phyloP scores from a whole-genome alignment of 2,329 filamentous ascomycete species.

The Domatiomyces globalis region DNA sequence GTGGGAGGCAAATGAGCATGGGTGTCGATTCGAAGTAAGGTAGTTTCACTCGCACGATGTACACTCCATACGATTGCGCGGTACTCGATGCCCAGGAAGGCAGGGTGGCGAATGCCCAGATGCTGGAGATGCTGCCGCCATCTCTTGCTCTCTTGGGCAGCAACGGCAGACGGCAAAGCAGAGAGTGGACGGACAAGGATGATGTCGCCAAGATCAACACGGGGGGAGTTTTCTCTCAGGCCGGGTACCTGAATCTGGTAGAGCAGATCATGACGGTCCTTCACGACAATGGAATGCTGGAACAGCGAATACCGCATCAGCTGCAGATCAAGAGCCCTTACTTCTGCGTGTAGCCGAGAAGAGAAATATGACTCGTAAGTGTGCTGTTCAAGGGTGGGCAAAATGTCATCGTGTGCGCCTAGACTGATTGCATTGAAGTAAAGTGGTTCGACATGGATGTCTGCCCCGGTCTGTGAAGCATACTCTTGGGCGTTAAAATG shows the following conservation, averaged over 20 bases:
- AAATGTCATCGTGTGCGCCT: constrained; percentile 6
- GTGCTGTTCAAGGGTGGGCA: constrained; percentile 4
- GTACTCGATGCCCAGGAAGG: constrained; percentile 18
- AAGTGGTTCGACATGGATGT: constrained; percentile 4
- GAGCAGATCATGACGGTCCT: constrained; percentile 7
- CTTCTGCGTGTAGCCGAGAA: constrained; percentile 18
- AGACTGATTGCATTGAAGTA: constrained; percentile 9
- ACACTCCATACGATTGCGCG: constrained; percentile 18
- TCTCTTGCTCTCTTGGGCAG: constrained; percentile 1
- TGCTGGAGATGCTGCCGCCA: constrained; percentile 8
- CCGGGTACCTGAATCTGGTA: constrained; percentile 19
- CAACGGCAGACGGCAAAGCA: constrained; percentile 4
- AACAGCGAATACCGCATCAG: constrained; percentile 14
- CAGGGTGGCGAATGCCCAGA: constrained; percentile 14
- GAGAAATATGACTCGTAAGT: constrained; percentile 17
- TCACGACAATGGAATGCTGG: constrained; percentile 8
- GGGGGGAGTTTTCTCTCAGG: constrained; percentile 17
- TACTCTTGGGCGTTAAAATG: constrained; percentile 17
- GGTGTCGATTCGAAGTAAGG: constrained; percentile 15
- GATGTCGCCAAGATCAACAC: constrained; percentile 17
- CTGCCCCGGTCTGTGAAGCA: constrained; percentile 13
- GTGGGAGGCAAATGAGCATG: constrained; percentile 5
- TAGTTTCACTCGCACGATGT: constrained; percentile 11
- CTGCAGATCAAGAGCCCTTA: constrained; percentile 12
- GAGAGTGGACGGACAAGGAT: constrained; percentile 19